Evolutionary conservation across 2,329 filamentous ascomycete species (phyloP).

Genomic region (Sporothrix luriei): DNA sequence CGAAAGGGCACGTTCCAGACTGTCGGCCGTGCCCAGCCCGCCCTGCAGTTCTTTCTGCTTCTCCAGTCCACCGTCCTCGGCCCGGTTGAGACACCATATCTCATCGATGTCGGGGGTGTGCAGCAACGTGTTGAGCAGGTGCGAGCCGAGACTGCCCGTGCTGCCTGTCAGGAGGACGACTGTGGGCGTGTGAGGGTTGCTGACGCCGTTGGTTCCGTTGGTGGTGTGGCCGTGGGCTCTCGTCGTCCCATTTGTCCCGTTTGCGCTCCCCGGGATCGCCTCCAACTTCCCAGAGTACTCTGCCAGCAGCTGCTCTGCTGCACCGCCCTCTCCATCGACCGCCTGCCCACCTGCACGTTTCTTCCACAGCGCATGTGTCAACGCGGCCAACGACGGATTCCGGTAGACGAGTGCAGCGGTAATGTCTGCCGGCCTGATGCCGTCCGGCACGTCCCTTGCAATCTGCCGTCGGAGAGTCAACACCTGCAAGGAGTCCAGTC

Average conservation of each 20-base stretch:
- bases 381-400: neutral
- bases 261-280: neutral
- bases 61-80: neutral
- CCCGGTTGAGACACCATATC: slow-evolving; percentile 23
- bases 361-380: neutral
- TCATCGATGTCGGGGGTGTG: neutral
- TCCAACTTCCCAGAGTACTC: neutral
- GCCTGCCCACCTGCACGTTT: neutral
- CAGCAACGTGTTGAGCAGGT: neutral
- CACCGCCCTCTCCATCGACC: neutral
- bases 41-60: slow-evolving; percentile 3
- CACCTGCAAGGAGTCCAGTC: slow-evolving; percentile 19
- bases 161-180: slow-evolving; percentile 26
- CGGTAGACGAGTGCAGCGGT: neutral
- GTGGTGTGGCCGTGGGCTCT: too few species aligned
- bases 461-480: slow-evolving; percentile 5
- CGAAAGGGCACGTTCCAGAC: neutral
- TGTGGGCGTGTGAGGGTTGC: neutral
- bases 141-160: slow-evolving; percentile 18
- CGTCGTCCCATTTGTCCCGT: neutral
- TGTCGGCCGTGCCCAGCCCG: neutral
- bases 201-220: neutral
- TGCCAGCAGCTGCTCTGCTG: neutral
- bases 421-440: neutral
- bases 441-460: neutral